Conservation (phyloP, 257 asterid genomes). For the Solanum appendiculatum region DNA sequence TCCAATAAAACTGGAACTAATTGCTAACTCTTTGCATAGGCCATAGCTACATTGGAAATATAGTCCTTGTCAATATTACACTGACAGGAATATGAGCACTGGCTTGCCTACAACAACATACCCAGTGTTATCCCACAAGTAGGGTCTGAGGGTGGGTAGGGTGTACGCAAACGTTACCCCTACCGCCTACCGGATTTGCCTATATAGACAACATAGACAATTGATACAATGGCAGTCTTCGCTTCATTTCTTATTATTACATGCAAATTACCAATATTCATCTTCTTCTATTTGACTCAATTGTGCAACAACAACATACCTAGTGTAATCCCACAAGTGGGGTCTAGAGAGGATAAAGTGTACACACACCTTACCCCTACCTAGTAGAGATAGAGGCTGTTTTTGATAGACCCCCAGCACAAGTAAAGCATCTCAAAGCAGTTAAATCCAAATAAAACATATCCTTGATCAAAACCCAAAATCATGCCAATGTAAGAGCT, state of each 20-base stretch:
- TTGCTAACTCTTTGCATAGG: neutral
- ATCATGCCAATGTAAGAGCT: neutral
- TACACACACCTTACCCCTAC: too few species aligned
- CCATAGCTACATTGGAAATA: neutral
- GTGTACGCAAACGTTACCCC: neutral
- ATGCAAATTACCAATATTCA: neutral
- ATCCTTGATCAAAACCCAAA: neutral
- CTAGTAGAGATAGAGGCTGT: neutral
- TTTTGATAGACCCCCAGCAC: neutral
- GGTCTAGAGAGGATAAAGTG: too few species aligned
- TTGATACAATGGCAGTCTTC: neutral
- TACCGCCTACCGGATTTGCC: neutral
- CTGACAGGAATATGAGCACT: neutral
- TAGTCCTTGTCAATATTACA: neutral
- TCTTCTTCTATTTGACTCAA: neutral
- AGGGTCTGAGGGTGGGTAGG: neutral
- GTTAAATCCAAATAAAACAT: neutral
- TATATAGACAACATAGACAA: neutral
- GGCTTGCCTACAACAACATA: neutral
- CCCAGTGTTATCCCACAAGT: neutral
- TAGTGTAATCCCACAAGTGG: too few species aligned
- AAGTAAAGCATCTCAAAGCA: neutral
- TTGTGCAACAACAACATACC: too few species aligned
- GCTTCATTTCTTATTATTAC: neutral
- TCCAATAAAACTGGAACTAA: neutral